Evolutionary conservation across 176 grass and related monocot genomes (phyloP).

Genomic region (Chloris gayana): DNA sequence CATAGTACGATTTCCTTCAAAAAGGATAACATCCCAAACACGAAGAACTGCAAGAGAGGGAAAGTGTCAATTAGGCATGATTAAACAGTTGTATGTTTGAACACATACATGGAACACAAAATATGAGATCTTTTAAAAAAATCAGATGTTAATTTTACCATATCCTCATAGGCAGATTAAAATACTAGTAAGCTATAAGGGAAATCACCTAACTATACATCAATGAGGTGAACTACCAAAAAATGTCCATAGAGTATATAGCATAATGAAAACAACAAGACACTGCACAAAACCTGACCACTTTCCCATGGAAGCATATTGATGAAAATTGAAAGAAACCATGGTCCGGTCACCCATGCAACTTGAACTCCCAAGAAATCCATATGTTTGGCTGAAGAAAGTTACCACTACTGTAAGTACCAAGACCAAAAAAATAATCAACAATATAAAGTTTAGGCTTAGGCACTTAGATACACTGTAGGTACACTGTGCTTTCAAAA

Average conservation of each 20-base stretch:
- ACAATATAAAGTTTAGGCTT: constrained; percentile 7
- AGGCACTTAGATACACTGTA: constrained; percentile 10
- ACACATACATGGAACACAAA: constrained; percentile 8
- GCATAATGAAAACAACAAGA: constrained; percentile 48
- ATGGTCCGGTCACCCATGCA: constrained; percentile 94
- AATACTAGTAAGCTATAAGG: constrained; percentile 17
- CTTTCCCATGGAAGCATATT: constrained; percentile 99
- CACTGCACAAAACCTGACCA: constrained; percentile 76
- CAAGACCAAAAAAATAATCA: constrained; percentile 30
- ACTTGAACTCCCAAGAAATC: constrained; percentile 93
- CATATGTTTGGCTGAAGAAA: constrained; percentile 82
- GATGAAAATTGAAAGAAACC: constrained; percentile 98
- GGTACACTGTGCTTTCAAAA: constrained; percentile 13
- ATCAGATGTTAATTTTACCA: constrained; percentile 3
- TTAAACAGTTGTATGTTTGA: too few species aligned
- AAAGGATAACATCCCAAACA: constrained; percentile 91
- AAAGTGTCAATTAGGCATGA: constrained; percentile 26
- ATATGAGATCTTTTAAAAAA: constrained; percentile 21
- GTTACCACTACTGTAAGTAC: constrained; percentile 38
- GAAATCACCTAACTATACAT: constrained; percentile 28
- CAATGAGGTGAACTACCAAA: neutral
- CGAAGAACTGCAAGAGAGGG: constrained; percentile 76
- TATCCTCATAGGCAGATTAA: constrained; percentile 2
- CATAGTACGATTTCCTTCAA: constrained; percentile 96
- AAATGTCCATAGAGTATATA: constrained; percentile 29